Evolutionary conservation across 1,284 basidiomycete species (phyloP), one percentile per base, ranked within the genome.

Genomic region (Trichosporon asahii): DNA sequence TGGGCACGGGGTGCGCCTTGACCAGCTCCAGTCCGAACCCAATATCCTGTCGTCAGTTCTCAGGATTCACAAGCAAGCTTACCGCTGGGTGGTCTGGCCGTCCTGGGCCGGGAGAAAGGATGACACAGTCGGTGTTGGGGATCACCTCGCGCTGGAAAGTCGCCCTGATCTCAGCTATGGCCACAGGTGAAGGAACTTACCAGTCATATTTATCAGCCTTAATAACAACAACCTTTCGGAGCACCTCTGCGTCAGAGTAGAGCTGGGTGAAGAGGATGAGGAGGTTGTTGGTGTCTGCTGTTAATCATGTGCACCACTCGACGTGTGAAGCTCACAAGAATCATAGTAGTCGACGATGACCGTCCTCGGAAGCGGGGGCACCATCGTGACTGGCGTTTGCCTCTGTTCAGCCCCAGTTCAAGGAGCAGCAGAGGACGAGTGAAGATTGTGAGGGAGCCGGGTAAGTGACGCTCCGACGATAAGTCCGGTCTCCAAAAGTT

Each of bases 261-360:
- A 83, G 73, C 67, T 78, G 72, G 1, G 80, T 81, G 70, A 85
- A 84, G 9, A 85, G 76, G 25, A 83, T 82, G 63, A 85, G 72
- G 63, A 85, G 77, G 71, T 85, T 85, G 71, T 83, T 83, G 12
- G 84, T 85, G 71, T 85, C 82, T 83, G 65, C 18, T 21, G 49
- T 57, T 53, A 66, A 46, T 9, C 68, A 14, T 49, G 63, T 21
- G 37, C 53, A 64, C 14, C 25, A 3, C 9, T 11, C 21, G 21
- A 35, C 2, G n/a, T n/a, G n/a, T n/a, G 29, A 6, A 27, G 69
- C 81, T 71, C 66, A 81, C 82, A 85, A 0, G 82, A 83, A 68
- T 85, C 84, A 64, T 84, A 84, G 70, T 82, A 85, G 71, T 85
- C 84, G 66, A 85, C 68, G 21, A 85, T 82, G 63, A 84, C 74